A percentile compares a stretch with the other conserved stretches of the same genome.
These are phyloP conservation scores for Sarcocystis neurona DNA, from an alignment of 169 alveolate genomes.

Conservation along the genomic window DNA sequence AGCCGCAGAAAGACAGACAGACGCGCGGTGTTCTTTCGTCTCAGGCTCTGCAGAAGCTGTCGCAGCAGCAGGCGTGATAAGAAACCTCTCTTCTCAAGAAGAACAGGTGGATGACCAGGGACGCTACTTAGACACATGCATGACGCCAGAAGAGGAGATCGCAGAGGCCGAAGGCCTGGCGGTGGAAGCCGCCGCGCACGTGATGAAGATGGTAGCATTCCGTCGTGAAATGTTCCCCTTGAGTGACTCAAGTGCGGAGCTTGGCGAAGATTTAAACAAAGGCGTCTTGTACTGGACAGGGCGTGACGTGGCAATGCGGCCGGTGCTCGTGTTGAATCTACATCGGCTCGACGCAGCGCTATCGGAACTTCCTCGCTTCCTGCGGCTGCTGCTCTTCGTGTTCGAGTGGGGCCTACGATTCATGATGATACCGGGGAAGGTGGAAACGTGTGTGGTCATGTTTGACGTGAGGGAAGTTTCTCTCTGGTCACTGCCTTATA, in stretches of 20 bases:
- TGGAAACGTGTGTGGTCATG: slow-evolving; percentile 73
- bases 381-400: slow-evolving; percentile 64
- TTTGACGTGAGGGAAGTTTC: slow-evolving; percentile 71
- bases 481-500: slow-evolving; percentile 66
- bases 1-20: too few species aligned
- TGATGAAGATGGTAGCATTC: slow-evolving; percentile 65
- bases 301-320: slow-evolving; percentile 68
- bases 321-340: slow-evolving; percentile 58
- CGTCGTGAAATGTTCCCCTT: slow-evolving; percentile 67
- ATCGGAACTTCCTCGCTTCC: slow-evolving; percentile 56
- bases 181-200: slow-evolving; percentile 56
- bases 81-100: too few species aligned
- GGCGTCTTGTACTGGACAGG: slow-evolving; percentile 74
- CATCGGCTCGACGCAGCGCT: slow-evolving; percentile 26
- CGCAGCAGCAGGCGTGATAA: too few species aligned
- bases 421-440: slow-evolving; percentile 73
- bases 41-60: too few species aligned
- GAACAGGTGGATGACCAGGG: too few species aligned
- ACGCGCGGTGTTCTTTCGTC: too few species aligned
- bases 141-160: slow-evolving; percentile 1
- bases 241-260: slow-evolving; percentile 25
- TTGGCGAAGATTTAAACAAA: slow-evolving; percentile 62
- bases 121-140: too few species aligned
- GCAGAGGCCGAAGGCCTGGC: slow-evolving; percentile 10
- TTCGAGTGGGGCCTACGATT: slow-evolving; percentile 73